These are phyloP conservation scores for Pouteria glomerata DNA, from an alignment of 148 eudicot genomes.

Conservation along the genomic window DNA sequence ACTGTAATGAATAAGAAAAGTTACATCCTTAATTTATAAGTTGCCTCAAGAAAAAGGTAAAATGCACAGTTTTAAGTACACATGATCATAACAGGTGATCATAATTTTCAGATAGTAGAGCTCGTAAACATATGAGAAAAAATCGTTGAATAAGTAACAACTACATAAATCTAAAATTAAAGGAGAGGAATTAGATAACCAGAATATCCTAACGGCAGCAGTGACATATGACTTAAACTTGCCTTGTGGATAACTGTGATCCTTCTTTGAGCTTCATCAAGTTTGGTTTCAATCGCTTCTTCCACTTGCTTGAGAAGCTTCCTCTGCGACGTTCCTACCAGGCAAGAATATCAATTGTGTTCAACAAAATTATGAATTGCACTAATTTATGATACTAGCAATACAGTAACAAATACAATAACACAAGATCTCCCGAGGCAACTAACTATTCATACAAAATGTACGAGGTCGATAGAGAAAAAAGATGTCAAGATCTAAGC, in stretches of 20 bases:
- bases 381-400: neutral
- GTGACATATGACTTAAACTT: slow-evolving; percentile 17
- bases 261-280: slow-evolving; percentile 51
- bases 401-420: no score
- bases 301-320: slow-evolving; percentile 63
- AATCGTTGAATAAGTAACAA: neutral
- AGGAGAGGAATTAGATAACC: neutral
- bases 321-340: slow-evolving; percentile 48
- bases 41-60: neutral
- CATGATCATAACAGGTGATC: neutral
- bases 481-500: neutral
- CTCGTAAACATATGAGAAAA: neutral
- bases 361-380: slow-evolving; percentile 1
- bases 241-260: slow-evolving; percentile 51
- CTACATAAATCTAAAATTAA: neutral
- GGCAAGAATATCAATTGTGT: slow-evolving; percentile 8
- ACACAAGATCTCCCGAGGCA: neutral
- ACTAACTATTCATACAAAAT: neutral
- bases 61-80: neutral
- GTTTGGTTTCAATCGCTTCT: slow-evolving; percentile 54
- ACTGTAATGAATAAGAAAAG: slow-evolving; percentile 32
- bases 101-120: neutral
- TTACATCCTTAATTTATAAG: neutral
- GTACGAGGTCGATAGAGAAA: neutral
- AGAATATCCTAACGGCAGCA: no score